A percentile compares a stretch with the other conserved stretches of the same genome.
phyloP scores from a whole-genome alignment of 2,329 filamentous ascomycete species.

The Boeremia lycopersici region DNA sequence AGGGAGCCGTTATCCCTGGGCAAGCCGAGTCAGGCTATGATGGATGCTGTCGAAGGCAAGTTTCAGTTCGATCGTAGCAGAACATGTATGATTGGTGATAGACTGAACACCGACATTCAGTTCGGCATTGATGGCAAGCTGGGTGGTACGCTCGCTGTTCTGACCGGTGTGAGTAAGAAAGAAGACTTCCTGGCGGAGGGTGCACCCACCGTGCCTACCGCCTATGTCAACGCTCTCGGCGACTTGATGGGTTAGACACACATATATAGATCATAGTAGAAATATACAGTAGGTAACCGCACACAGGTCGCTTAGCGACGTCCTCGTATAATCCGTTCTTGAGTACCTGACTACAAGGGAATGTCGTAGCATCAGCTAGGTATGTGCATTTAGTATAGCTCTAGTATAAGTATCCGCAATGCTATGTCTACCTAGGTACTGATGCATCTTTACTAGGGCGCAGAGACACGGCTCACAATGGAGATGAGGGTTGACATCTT shows the following conservation, averaged over 20 bases:
- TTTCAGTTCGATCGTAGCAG: slow-evolving; percentile 83
- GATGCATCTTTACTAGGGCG: too few relatives aligned
- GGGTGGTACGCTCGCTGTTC: slow-evolving; percentile 86
- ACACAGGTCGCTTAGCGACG: too few relatives aligned
- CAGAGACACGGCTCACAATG: too few relatives aligned
- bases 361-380: too few relatives aligned
- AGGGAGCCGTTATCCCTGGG: slow-evolving; percentile 78
- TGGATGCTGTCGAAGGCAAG: slow-evolving; percentile 97
- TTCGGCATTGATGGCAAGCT: slow-evolving; percentile 91
- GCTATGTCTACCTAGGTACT: too few relatives aligned
- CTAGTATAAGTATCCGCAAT: too few relatives aligned
- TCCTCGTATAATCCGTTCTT: too few relatives aligned
- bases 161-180: slow-evolving; percentile 88
- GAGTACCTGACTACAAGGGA: too few relatives aligned
- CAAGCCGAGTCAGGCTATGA: slow-evolving; percentile 98
- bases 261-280: neutral
- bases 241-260: slow-evolving; percentile 63
- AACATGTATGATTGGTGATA: slow-evolving; percentile 95
- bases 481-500: too few relatives aligned
- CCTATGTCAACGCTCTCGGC: slow-evolving; percentile 82
- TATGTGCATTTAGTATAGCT: too few relatives aligned
- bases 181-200: slow-evolving; percentile 77
- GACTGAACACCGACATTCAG: slow-evolving; percentile 92
- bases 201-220: slow-evolving; percentile 73
- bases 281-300: neutral